Evolutionary conservation across 176 grass and related monocot species (phyloP), one percentile per base, ranked within the genome.

Genomic region (Saccharum spontaneum): DNA sequence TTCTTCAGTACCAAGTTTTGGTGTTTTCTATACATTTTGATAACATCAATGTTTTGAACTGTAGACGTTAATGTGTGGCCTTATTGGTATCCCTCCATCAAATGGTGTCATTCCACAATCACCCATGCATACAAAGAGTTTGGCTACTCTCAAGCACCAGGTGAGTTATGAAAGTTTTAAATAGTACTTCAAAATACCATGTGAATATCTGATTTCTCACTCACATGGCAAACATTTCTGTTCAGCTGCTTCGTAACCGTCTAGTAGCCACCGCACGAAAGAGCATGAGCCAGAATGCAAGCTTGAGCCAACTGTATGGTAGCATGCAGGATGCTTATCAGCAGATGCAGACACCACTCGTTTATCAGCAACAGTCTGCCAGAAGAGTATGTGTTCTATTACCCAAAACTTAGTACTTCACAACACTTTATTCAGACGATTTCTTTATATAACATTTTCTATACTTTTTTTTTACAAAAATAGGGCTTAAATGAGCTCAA

Each of bases 81-180:
- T 99, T 45, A 80, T 99, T 78, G 97, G 97, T 49, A 91, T 99
- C 80, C 97, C 97, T 61, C 97, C 97, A 37, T 75, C 97, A n/a
- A 99, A 99, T 89, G 97, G 97, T 64, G 97, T 99, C 57, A 99
- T 99, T 76, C 97, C 97, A 33, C 97, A 99, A 40, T 99, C 97
- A 43, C 97, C 97, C 16, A 99, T 99, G 97, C 97, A 99, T 82
- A 99, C 97, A 14, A 99, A 99, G 82, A 94, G 97, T 69, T 84
- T 99, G 85, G 94, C 97, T 77, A 99, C 97, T 82, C 93, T 99
- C 82, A 99, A 99, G 67, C 97, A 99, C 86, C 94, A 97, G 52
- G 97, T 99, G 81, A 86, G 70, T 28, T 76, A 60, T 63, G 50
- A 54, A 64, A 75, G 6, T 52, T 57, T 85, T 26, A 61, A 63